Conservation (phyloP, 345 rosid genomes). For the Bruguiera gymnorhiza region DNA sequence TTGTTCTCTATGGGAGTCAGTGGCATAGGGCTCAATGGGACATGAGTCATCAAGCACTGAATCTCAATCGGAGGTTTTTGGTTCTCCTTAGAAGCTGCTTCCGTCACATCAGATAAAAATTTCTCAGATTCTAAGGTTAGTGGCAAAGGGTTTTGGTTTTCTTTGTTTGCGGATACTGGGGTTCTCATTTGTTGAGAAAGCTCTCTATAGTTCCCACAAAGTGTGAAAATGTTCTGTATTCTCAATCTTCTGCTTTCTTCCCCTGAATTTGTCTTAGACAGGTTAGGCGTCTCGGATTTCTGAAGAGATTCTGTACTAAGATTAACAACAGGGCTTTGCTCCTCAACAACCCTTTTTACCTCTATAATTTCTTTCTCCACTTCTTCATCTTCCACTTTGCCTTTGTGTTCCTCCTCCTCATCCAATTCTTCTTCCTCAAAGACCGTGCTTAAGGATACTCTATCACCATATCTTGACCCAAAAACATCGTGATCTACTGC, state of each 20-base stretch:
- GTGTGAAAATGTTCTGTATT: constrained; percentile 85
- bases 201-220: constrained; percentile 94
- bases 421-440: constrained; percentile 80
- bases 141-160: constrained; percentile 5
- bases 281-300: constrained; percentile 20
- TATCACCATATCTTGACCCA: constrained; percentile 46
- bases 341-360: constrained; percentile 46
- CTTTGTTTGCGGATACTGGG: constrained; percentile 31
- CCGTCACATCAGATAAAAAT: constrained; percentile 7
- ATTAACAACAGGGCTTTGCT: constrained; percentile 7
- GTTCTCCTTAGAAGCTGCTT: constrained; percentile 51
- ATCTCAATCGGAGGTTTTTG: constrained; percentile 29
- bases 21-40: constrained; percentile 46
- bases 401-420: constrained; percentile 35
- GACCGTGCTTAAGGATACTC: constrained; percentile 74
- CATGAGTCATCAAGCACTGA: constrained; percentile 20
- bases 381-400: constrained; percentile 49
- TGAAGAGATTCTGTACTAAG: constrained; percentile 22
- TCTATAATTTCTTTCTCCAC: constrained; percentile 79
- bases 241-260: constrained; percentile 42
- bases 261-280: neutral
- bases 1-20: constrained; percentile 60
- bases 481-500: constrained; percentile 35
- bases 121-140: constrained; percentile 8
- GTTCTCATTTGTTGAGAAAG: constrained; percentile 55